Base-by-base conservation (phyloP, 805 yeast species). In the Yarrowia sp. region DNA sequence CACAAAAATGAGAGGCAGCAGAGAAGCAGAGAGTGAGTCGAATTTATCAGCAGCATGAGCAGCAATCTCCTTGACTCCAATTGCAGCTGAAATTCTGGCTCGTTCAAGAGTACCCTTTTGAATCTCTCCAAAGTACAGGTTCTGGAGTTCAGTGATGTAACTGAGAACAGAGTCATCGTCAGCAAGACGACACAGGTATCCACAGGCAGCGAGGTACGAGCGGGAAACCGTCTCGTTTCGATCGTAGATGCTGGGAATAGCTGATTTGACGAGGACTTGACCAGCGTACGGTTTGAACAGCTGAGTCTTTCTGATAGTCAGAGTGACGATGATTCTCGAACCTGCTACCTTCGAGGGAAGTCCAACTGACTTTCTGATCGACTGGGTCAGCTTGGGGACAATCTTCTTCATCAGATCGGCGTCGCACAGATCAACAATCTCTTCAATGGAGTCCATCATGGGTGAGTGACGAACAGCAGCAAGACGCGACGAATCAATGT, bases 311-410 rank as follows among this genome's bases (percentile, higher is more conserved):
- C 88, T 84, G 12, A 86, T 79, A 0, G 90, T 84, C 56, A 92
- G 75, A 19, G 85, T 82, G 9, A 88, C 91, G 12, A 93, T 76
- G 0, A 92, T 87, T 70, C 87, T 84, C 6, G 96, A 85, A 0
- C 94, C 92, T 30, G 93, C 91, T 0, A 90, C 92, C 73, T 94
- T 92, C 0, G 98, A 91, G 0, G 98, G 98, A 14, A 95, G 80
- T 0, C 98, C 98, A 20, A 93, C 90, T 0, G 96, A 85, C 68
- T 81, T 83, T 69, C 86, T 86, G 9, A 91, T 84, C 1, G 91
- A 84, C 20, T 77, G 74, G 24, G 84, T 83, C 36, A 92, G 78
- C 44, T 79, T 80, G 1, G 79, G 80, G 3, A 90, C 79, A 40
- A 86, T 77, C 13, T 80, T 81, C 0, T 80, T 82, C 79, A 86